Evolutionary conservation across 2,329 filamentous ascomycete genomes (phyloP).

Genomic region (Chaetothyriales sp.): DNA sequence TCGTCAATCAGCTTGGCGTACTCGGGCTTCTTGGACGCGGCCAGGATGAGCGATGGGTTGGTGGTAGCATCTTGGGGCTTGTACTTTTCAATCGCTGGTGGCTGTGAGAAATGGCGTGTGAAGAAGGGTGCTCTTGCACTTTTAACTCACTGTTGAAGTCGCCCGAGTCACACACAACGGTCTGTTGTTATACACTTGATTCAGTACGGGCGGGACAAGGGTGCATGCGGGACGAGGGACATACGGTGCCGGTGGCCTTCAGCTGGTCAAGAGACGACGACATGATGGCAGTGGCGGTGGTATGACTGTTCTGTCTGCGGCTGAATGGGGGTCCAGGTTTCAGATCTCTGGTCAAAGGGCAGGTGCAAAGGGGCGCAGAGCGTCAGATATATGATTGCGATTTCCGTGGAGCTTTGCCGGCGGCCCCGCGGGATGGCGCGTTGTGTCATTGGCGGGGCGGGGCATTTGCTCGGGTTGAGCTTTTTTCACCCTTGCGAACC

Average conservation of each 20-base stretch:
- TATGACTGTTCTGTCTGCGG: slow-evolving; percentile 1
- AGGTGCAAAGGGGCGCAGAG: not conserved
- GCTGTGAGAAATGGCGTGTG: slow-evolving; percentile 15
- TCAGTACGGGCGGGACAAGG: slow-evolving; percentile 2
- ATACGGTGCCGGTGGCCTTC: slow-evolving; percentile 90
- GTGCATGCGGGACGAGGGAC: slow-evolving; percentile 29
- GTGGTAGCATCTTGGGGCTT: slow-evolving; percentile 99
- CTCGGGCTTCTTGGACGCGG: slow-evolving; percentile 93
- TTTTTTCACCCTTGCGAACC: not conserved
- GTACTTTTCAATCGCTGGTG: slow-evolving; percentile 90
- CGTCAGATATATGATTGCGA: not conserved
- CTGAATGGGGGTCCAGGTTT: not conserved
- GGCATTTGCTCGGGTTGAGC: not conserved
- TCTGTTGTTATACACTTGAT: slow-evolving; percentile 36
- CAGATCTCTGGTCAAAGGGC: not conserved
- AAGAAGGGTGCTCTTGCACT: slow-evolving; percentile 7
- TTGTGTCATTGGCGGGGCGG: not conserved
- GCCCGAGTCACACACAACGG: slow-evolving; percentile 94
- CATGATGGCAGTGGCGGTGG: slow-evolving; percentile 40
- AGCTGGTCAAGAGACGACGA: slow-evolving; percentile 86
- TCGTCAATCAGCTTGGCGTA: slow-evolving; percentile 84
- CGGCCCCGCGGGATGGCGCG: not conserved
- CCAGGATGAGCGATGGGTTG: slow-evolving; percentile 97
- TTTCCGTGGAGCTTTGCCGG: not conserved
- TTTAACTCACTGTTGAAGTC: slow-evolving; percentile 70